These are phyloP conservation scores for Symbiodinium pilosum DNA, from an alignment of 73 alveolate species.

Conservation along the genomic window DNA sequence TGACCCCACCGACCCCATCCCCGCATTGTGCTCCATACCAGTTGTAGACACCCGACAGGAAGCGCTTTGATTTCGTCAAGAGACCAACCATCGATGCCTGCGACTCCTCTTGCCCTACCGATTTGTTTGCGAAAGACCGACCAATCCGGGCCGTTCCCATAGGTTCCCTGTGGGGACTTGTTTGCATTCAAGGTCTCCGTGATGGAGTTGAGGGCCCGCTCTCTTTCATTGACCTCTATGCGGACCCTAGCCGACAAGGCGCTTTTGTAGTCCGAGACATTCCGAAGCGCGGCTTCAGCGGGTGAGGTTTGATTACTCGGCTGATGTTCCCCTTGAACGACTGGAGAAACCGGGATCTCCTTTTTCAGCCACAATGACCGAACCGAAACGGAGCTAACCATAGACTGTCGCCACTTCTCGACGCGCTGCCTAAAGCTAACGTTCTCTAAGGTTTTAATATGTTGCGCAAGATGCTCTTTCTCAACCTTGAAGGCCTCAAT, in stretches of 20 bases:
- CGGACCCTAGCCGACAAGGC: not conserved
- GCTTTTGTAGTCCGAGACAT: not conserved
- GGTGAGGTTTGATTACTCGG: not conserved
- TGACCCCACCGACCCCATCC: not conserved
- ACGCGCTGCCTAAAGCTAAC: too few relatives aligned
- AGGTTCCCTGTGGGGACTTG: not conserved
- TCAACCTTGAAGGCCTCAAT: not conserved
- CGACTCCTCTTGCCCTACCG: not conserved
- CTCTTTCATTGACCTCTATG: not conserved
- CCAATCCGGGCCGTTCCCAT: not conserved
- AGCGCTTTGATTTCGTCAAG: not conserved
- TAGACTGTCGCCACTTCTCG: not conserved
- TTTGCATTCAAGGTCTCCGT: not conserved
- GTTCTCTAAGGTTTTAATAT: not conserved
- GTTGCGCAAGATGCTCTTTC: not conserved
- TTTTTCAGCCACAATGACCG: not conserved
- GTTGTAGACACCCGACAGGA: too few relatives aligned
- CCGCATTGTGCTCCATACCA: not conserved
- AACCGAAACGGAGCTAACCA: not conserved
- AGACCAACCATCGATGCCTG: not conserved
- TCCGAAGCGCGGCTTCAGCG: not conserved
- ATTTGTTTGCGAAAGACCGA: not conserved
- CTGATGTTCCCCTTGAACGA: not conserved
- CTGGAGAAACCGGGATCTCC: not conserved
- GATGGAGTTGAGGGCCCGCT: not conserved